Conservation (phyloP, 306 rosid species). For the Acacia melanoxylon region DNA sequence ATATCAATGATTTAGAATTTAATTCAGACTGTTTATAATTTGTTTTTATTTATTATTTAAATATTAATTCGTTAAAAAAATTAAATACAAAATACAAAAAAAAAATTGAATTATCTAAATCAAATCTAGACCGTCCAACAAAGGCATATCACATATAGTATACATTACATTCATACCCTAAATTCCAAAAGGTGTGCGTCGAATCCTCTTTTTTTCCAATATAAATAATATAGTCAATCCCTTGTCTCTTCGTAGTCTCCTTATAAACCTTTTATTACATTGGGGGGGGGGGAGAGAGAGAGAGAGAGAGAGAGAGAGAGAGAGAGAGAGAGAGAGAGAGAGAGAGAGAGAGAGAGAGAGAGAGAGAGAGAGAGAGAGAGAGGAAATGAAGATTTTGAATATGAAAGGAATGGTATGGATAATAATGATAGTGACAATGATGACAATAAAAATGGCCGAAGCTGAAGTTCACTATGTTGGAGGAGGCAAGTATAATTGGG, state of each 20-base stretch:
- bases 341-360: not conserved
- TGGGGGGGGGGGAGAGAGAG: too few relatives aligned
- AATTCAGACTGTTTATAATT: not conserved
- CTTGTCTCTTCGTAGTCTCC: not conserved
- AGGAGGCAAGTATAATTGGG: constrained; percentile 31
- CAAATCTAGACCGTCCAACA: not conserved
- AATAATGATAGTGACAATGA: not conserved
- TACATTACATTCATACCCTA: not conserved
- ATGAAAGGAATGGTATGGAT: constrained; percentile 4
- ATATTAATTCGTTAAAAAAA: too few relatives aligned
- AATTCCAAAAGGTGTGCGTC: not conserved
- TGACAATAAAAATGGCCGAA: not conserved
- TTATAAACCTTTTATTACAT: too few relatives aligned
- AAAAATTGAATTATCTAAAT: not conserved
- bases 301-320: too few relatives aligned
- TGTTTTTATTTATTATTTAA: too few relatives aligned
- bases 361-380: not conserved
- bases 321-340: too few relatives aligned
- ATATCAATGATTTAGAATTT: not conserved
- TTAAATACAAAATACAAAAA: too few relatives aligned
- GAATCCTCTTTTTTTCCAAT: not conserved
- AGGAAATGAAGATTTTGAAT: constrained; percentile 31
- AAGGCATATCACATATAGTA: not conserved
- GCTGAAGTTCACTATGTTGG: constrained; percentile 34
- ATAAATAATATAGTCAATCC: not conserved